phyloP scores from a whole-genome alignment of 169 alveolate genomes.

The Plasmodium gallinaceum region DNA sequence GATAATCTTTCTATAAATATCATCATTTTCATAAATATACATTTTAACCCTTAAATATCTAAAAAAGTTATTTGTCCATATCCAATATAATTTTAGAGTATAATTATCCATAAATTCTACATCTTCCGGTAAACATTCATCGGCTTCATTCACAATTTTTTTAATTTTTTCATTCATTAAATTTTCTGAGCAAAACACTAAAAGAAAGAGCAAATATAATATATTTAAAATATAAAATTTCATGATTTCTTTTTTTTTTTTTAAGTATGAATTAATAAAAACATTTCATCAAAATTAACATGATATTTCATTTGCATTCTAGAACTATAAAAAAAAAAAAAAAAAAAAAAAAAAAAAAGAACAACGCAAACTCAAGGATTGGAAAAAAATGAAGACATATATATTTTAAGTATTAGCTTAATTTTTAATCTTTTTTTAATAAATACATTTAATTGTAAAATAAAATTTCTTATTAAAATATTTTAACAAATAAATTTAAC shows the following conservation, averaged over 20 bases:
- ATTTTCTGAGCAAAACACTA: conserved; percentile 1
- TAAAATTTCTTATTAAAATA: too few relatives aligned
- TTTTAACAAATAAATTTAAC: too few relatives aligned
- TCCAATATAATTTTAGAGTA: conserved; percentile 46
- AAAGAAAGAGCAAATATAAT: neutral
- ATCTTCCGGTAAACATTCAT: conserved; percentile 55
- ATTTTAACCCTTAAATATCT: conserved; percentile 40
- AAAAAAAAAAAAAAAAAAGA: too few relatives aligned
- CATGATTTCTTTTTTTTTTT: conserved; percentile 5
- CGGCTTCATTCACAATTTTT: conserved; percentile 44
- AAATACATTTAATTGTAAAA: too few relatives aligned
- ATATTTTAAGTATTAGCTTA: too few relatives aligned
- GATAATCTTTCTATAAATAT: conserved; percentile 15
- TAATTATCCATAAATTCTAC: conserved; percentile 36
- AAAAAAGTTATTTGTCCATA: conserved; percentile 59
- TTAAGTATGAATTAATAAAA: conserved; percentile 4
- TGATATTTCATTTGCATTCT: too few relatives aligned
- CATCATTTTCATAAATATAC: conserved; percentile 68
- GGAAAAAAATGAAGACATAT: too few relatives aligned
- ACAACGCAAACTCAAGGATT: too few relatives aligned
- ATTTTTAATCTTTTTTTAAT: too few relatives aligned
- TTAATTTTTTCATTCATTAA: conserved; percentile 19
- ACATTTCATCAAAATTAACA: too few relatives aligned
- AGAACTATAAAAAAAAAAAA: too few relatives aligned
- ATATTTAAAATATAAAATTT: conserved; percentile 5